A percentile compares a stretch with the other conserved stretches of the same genome.
phyloP scores from a whole-genome alignment of 257 asterid genomes.

The Solanum piurae region DNA sequence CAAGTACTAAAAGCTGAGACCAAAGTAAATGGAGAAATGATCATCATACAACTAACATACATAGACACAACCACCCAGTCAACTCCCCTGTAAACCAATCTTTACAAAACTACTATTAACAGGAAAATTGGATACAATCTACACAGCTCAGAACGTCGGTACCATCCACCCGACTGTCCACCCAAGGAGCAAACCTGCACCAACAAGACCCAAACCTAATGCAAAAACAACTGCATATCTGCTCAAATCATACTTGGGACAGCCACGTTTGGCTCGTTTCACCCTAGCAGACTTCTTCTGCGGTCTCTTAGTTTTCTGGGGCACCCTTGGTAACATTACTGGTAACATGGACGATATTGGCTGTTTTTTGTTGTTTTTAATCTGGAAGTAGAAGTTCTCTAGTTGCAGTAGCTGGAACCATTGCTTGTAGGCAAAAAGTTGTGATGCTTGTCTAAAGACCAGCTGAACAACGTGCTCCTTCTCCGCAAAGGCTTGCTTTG shows the following conservation, averaged over 20 bases:
- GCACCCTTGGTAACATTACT: slow-evolving; percentile 27
- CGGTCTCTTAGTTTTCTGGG: slow-evolving; percentile 23
- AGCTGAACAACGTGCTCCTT: slow-evolving; percentile 66
- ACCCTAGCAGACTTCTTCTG: slow-evolving; percentile 23
- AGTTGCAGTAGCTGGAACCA: slow-evolving; percentile 83
- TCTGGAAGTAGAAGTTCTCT: slow-evolving; percentile 50
- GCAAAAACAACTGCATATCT: slow-evolving; percentile 55
- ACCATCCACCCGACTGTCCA: slow-evolving; percentile 69
- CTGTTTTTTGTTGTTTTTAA: slow-evolving; percentile 29
- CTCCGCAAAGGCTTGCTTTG: slow-evolving; percentile 55
- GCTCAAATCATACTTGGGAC: slow-evolving; percentile 18
- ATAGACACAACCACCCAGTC: neutral
- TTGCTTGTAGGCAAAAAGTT: slow-evolving; percentile 75
- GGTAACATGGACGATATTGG: slow-evolving; percentile 32
- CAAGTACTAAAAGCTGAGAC: neutral
- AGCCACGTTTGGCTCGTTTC: slow-evolving; percentile 23
- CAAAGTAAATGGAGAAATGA: neutral
- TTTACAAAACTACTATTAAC: slow-evolving; percentile 11
- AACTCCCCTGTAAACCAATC: slow-evolving; percentile 10
- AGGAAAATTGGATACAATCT: slow-evolving; percentile 1
- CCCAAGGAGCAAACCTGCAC: slow-evolving; percentile 85
- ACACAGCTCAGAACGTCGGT: slow-evolving; percentile 38
- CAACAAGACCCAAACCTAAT: slow-evolving; percentile 66
- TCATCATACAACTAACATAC: neutral
- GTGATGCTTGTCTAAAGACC: slow-evolving; percentile 73